Percentiles rank a stretch among this genome's conserved stretches.
Evolutionary conservation across 164 flowering plant genomes (phyloP).

Genomic region (Chimonanthus praecox): DNA sequence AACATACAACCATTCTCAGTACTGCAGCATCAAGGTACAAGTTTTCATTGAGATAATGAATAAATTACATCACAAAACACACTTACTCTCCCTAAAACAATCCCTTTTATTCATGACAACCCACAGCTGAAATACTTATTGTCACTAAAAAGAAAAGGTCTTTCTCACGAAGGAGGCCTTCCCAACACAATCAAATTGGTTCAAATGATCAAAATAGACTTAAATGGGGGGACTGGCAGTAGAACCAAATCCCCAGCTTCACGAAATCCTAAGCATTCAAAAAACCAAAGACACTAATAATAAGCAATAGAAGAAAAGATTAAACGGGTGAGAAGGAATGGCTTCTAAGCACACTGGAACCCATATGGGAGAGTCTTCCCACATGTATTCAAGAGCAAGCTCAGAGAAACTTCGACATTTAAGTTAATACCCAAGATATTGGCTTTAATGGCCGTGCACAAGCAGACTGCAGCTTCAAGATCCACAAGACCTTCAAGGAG

Average conservation of each 20-base stretch:
- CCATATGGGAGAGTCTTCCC: conserved; percentile 38
- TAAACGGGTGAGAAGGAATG: not conserved
- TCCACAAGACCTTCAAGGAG: conserved; percentile 46
- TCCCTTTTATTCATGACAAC: no score
- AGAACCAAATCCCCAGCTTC: not conserved
- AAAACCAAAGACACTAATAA: not conserved
- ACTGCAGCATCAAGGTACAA: no score
- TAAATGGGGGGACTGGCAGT: no score
- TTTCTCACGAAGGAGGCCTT: not conserved
- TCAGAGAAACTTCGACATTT: conserved; percentile 37
- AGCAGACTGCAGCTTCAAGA: conserved; percentile 47
- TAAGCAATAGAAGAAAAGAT: not conserved
- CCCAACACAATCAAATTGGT: not conserved
- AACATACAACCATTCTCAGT: no score
- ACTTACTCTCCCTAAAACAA: no score
- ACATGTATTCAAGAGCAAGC: conserved; percentile 39
- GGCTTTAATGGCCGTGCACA: conserved; percentile 60
- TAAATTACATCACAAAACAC: no score
- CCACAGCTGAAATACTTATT: no score
- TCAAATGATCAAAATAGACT: not conserved
- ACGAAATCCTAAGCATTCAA: not conserved
- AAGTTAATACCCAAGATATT: conserved; percentile 47
- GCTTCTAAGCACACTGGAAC: conserved; percentile 33
- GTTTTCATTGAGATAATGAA: no score
- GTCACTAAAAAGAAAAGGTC: no score